Conservation (phyloP, 108 stramenopile species). For the Pseudonitzschia multiseries region DNA sequence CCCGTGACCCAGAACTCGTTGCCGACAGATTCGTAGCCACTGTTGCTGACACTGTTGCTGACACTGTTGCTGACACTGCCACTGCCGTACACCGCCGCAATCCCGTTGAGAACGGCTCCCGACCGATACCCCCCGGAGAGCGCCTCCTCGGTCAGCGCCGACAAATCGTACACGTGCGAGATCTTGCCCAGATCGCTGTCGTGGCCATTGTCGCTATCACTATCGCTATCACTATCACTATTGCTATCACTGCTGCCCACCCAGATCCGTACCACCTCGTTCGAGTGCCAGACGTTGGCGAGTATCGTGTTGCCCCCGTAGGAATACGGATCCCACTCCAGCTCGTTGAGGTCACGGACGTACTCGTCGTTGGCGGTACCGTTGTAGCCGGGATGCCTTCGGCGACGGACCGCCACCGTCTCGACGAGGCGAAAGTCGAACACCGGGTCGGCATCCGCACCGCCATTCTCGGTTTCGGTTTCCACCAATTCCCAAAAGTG, state of each 20-base stretch:
- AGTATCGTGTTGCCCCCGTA: constrained; percentile 14
- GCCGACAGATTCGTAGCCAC: no score
- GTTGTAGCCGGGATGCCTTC: no score
- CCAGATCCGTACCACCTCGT: background rate
- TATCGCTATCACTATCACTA: background rate
- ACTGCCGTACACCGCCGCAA: background rate
- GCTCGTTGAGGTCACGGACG: constrained; percentile 3
- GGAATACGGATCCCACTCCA: constrained; percentile 10
- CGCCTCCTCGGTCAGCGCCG: background rate
- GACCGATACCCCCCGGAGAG: background rate
- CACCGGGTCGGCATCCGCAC: background rate
- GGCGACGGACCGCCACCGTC: background rate
- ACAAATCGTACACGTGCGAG: background rate
- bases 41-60: background rate
- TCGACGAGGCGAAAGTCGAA: background rate
- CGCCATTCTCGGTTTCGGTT: background rate
- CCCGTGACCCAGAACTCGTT: constrained; percentile 9
- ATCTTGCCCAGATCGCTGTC: background rate
- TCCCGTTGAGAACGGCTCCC: background rate
- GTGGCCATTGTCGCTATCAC: background rate
- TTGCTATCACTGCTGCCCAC: background rate
- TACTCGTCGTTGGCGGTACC: no score
- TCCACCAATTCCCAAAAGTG: constrained; percentile 68
- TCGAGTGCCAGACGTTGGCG: background rate
- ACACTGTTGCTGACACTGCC: background rate